phyloP scores from a whole-genome alignment of 2,329 filamentous ascomycete genomes.

The Pseudogymnoascus sp. region DNA sequence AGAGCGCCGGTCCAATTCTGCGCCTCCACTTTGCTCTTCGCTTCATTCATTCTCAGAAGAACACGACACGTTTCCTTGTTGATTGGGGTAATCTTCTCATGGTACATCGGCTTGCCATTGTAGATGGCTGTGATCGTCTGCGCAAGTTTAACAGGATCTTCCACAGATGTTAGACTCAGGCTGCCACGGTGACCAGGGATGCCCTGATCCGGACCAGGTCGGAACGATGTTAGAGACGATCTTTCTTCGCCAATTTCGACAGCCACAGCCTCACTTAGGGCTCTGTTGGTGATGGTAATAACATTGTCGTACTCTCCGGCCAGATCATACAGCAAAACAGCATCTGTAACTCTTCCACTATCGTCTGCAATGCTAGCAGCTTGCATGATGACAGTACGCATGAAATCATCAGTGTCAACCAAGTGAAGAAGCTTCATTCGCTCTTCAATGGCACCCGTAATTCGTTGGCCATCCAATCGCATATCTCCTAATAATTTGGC shows the following conservation, averaged over 20 bases:
- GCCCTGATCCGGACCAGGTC: slow-evolving; percentile 22
- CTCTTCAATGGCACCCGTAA: slow-evolving; percentile 80
- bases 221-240: slow-evolving; percentile 54
- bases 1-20: slow-evolving; percentile 52
- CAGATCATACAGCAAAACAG: slow-evolving; percentile 87
- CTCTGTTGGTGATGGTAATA: slow-evolving; percentile 79
- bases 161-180: slow-evolving; percentile 55
- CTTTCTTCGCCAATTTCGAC: slow-evolving; percentile 77
- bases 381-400: slow-evolving; percentile 85
- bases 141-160: slow-evolving; percentile 56
- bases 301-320: slow-evolving; percentile 94
- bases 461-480: slow-evolving; percentile 71
- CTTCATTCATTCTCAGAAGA: slow-evolving; percentile 51
- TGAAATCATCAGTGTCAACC: slow-evolving; percentile 70
- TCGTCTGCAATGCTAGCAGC: slow-evolving; percentile 90
- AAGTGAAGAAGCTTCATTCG: slow-evolving; percentile 75
- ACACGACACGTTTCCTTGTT: slow-evolving; percentile 51
- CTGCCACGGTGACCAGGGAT: slow-evolving; percentile 29
- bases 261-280: slow-evolving; percentile 80
- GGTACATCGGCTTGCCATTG: slow-evolving; percentile 50
- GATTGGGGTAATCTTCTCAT: slow-evolving; percentile 45
- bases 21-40: slow-evolving; percentile 49
- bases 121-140: slow-evolving; percentile 55
- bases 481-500: slow-evolving; percentile 91
- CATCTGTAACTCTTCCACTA: slow-evolving; percentile 85